Conservation (phyloP, 1,284 basidiomycete genomes). For the Malassezia yamatoensis region DNA sequence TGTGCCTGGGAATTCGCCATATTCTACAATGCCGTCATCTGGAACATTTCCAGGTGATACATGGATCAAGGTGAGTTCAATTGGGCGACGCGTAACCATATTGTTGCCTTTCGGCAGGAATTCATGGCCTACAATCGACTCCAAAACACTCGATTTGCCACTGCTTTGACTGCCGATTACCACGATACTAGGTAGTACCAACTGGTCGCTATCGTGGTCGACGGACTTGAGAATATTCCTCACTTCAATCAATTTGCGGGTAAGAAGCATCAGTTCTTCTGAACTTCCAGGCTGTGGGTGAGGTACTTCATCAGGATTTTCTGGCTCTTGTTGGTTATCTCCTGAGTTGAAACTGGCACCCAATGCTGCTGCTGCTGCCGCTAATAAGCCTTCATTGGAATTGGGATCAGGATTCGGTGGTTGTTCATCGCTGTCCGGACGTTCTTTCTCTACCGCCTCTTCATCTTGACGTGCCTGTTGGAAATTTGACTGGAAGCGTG, state of each 20-base stretch:
- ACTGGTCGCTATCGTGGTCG: slow-evolving; percentile 68
- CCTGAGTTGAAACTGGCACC: slow-evolving; percentile 8
- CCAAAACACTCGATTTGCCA: slow-evolving; percentile 92
- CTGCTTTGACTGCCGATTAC: slow-evolving; percentile 97
- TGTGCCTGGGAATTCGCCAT: slow-evolving; percentile 84
- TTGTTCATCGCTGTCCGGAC: slow-evolving; percentile 15
- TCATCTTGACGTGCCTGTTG: neutral
- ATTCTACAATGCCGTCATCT: slow-evolving; percentile 59
- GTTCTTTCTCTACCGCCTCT: neutral
- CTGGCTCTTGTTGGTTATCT: slow-evolving; percentile 5
- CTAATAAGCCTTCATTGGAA: slow-evolving; percentile 3
- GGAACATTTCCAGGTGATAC: slow-evolving; percentile 51
- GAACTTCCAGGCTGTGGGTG: slow-evolving; percentile 17
- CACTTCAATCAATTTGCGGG: slow-evolving; percentile 90
- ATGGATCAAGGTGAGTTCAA: slow-evolving; percentile 92
- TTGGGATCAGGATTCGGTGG: neutral
- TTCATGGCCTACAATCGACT: slow-evolving; percentile 94
- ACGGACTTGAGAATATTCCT: slow-evolving; percentile 83
- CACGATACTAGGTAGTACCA: slow-evolving; percentile 91
- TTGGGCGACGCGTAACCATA: slow-evolving; percentile 97
- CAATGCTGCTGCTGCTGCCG: slow-evolving; percentile 26
- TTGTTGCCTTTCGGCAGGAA: slow-evolving; percentile 97
- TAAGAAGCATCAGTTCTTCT: slow-evolving; percentile 69
- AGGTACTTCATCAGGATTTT: neutral
- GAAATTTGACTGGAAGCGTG: slow-evolving; percentile 4